Evolutionary conservation across 345 rosid species (phyloP).

Genomic region (Salix dunnii): DNA sequence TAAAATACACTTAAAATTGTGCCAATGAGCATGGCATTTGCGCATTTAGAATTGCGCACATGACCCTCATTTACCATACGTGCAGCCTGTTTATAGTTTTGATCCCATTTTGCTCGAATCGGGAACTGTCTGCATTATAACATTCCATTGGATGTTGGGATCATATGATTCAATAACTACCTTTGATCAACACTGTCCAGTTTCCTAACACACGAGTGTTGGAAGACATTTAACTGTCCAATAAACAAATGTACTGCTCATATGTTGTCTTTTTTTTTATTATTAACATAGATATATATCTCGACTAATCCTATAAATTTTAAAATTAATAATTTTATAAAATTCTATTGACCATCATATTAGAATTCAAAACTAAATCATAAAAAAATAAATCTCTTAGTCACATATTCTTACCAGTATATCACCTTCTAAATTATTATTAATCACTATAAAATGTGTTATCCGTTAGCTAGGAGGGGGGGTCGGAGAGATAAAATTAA

Average conservation of each 20-base stretch:
- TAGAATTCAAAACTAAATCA: too few relatives aligned
- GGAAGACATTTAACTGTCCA: neutral
- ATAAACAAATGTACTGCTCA: neutral
- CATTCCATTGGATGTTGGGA: slow-evolving; percentile 24
- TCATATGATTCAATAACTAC: slow-evolving; percentile 4
- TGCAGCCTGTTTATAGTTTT: neutral
- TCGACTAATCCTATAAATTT: too few relatives aligned
- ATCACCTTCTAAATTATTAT: too few relatives aligned
- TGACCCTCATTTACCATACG: neutral
- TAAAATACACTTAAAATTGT: neutral
- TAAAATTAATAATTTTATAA: too few relatives aligned
- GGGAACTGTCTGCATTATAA: slow-evolving; percentile 15
- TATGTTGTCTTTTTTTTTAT: too few relatives aligned
- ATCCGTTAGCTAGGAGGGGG: neutral
- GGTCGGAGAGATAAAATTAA: neutral
- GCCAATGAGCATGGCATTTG: neutral
- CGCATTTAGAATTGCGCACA: neutral
- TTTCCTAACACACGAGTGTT: neutral
- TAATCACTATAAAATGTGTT: too few relatives aligned
- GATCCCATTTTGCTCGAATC: slow-evolving; percentile 18
- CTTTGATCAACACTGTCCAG: neutral
- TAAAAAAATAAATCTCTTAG: too few relatives aligned
- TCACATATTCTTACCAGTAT: too few relatives aligned
- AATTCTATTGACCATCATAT: fast-evolving
- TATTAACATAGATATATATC: too few relatives aligned